Evolutionary conservation across 306 rosid genomes (phyloP).

Genomic region (Quercus engelmannii): DNA sequence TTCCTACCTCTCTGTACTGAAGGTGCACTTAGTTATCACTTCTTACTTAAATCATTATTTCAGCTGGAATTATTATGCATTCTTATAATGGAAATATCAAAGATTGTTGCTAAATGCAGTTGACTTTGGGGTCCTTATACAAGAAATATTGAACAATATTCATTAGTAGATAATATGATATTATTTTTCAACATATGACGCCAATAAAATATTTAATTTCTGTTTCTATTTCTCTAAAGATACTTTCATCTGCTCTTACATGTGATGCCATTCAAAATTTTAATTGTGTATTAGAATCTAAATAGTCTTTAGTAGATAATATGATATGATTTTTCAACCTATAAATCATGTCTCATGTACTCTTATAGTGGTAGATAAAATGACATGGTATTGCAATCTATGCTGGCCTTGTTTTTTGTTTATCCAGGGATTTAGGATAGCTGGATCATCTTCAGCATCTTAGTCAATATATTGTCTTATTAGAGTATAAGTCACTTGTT

Average conservation of each 20-base stretch:
- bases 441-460: neutral
- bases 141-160: too few relatives aligned
- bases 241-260: neutral
- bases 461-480: neutral
- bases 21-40: constrained; percentile 41
- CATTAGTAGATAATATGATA: too few relatives aligned
- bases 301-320: neutral
- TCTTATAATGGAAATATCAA: neutral
- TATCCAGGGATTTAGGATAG: neutral
- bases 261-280: neutral
- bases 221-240: too few relatives aligned
- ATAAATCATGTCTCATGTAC: neutral
- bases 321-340: neutral
- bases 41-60: neutral
- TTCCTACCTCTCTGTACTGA: constrained; percentile 88
- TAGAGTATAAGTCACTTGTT: neutral
- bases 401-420: neutral
- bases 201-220: too few relatives aligned
- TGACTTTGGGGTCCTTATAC: neutral
- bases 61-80: neutral
- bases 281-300: neutral
- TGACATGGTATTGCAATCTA: neutral
- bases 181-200: too few relatives aligned
- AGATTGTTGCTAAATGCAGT: neutral
- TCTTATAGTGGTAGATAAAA: neutral